phyloP scores from a whole-genome alignment of 2,329 filamentous ascomycete genomes.

The Chrysoporthe deuterocubensis region DNA sequence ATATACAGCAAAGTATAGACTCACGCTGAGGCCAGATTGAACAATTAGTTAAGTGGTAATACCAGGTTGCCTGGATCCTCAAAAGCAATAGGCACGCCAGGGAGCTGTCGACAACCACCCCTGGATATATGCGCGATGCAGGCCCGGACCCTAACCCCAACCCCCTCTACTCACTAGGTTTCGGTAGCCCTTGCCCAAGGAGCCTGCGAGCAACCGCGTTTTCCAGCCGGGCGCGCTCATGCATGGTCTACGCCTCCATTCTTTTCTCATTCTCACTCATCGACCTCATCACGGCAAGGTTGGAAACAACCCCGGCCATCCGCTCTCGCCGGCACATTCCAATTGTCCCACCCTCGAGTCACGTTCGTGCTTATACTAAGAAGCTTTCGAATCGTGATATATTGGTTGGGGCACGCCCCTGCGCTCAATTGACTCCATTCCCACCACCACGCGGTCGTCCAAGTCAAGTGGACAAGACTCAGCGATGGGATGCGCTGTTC shows the following conservation, averaged over 20 bases:
- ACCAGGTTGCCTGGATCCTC: no score
- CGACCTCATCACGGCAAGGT: background rate
- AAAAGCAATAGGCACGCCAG: no score
- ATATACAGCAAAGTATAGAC: no score
- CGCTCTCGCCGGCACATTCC: background rate
- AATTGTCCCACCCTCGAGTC: background rate
- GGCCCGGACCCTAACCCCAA: background rate
- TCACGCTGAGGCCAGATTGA: no score
- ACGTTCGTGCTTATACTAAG: background rate
- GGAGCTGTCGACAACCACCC: no score
- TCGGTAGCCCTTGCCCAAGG: background rate
- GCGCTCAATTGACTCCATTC: background rate
- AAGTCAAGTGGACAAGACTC: background rate
- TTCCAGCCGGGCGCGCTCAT: background rate
- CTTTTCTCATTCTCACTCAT: background rate
- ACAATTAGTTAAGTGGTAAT: no score
- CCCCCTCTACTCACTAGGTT: no score
- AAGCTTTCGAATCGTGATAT: background rate
- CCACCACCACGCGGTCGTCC: background rate
- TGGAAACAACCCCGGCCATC: background rate
- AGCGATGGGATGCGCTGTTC: background rate
- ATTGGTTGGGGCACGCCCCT: background rate
- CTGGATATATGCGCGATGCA: background rate
- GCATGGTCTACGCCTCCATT: background rate
- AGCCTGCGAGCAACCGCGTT: background rate